Base-by-base conservation (phyloP, 2,329 filamentous ascomycete species). In the Colletotrichum scovillei region DNA sequence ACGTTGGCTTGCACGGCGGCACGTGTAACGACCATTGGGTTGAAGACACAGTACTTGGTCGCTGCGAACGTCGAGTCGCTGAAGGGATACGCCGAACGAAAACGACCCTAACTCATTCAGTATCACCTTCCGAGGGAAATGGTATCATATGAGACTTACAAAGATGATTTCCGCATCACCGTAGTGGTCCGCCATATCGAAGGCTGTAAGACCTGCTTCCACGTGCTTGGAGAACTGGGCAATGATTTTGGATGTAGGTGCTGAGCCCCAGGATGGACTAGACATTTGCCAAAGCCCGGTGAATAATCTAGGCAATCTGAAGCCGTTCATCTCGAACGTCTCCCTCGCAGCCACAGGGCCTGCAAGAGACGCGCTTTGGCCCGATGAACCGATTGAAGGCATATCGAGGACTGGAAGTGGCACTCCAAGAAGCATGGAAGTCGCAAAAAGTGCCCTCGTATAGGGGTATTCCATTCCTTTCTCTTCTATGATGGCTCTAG, bases 151-250 rank as follows among this genome's bases (percentile, higher is more conserved):
- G n/a, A n/a, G n/a, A 60, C 80, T 68, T 70, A 80, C 80, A 28
- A 72, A 72, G 35, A 72, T 58, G 6, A 72, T 62, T 5, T 72
- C 69, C 2, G 69, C 69, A 30, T 72, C 69, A n/a, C 69, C 64
- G 63, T 83, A 82, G 56, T 83, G 81, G 59, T 82, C 81, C 3
- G 81, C 82, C 82, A 83, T 83, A 55, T 82, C 81, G 12, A 79
- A 75, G 6, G 81, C 78, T 1, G 70, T 73, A 8, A 82, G 68
- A 0, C 81, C 81, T 16, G 60, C 38, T 56, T 75, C 72, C 5
- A 80, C 67, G 0, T 80, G 76, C n/a, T 75, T 72, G 12, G 69
- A 35, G 16, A 83, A 78, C 16, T 78, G 78, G 8, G 63, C 38
- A 3, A 79, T 77, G 56, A 81, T 79, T 55, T 75, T 77, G 28